These are phyloP conservation scores for Pouteria campechiana DNA, from an alignment of 179 eudicot species.

Conservation along the genomic window DNA sequence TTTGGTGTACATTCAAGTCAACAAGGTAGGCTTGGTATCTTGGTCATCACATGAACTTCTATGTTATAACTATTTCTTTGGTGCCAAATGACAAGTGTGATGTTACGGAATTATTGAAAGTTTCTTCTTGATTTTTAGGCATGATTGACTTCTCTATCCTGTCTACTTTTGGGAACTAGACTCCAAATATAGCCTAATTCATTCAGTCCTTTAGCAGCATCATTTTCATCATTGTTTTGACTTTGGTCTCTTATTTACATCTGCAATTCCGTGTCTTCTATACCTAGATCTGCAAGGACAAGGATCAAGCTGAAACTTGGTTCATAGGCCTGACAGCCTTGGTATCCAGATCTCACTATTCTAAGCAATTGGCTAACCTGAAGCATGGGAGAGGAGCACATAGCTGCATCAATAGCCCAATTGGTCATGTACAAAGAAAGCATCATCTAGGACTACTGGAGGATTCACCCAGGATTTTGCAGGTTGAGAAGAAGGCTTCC, in stretches of 20 bases:
- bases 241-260: neutral
- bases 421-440: constrained; percentile 23
- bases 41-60: no score
- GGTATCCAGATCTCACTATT: constrained; percentile 12
- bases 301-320: constrained; percentile 30
- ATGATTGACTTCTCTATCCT: no score
- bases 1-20: no score
- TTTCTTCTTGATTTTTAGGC: no score
- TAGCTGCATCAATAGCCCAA: constrained; percentile 29
- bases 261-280: neutral
- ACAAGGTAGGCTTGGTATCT: no score
- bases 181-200: no score
- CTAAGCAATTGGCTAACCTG: constrained; percentile 3
- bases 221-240: neutral
- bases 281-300: constrained; percentile 41
- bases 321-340: constrained; percentile 25
- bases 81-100: no score
- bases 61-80: no score
- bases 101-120: no score
- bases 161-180: no score
- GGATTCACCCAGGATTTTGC: constrained; percentile 10
- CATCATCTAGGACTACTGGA: constrained; percentile 16
- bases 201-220: no score
- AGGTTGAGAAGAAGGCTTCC: no score
- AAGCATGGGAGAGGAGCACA: constrained; percentile 16